Conservation (phyloP, 169 alveolate species). For the Cryptosporidium felis region DNA sequence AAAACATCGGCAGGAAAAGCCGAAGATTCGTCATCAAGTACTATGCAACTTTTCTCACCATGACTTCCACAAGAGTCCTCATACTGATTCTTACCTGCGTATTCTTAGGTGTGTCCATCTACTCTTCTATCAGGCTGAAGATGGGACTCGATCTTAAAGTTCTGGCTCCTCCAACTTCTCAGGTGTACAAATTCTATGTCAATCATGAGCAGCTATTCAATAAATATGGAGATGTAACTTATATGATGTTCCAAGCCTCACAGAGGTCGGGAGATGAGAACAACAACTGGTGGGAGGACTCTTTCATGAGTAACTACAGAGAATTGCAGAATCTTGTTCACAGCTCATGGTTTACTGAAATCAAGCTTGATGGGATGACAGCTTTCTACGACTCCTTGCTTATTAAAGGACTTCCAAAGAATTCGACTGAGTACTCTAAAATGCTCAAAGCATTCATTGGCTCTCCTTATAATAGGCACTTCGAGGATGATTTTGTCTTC, state of each 20-base stretch:
- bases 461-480: conserved; percentile 64
- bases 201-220: conserved; percentile 60
- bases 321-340: conserved; percentile 38
- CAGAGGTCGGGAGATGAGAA: conserved; percentile 4
- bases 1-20: conserved; percentile 62
- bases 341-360: conserved; percentile 59
- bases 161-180: conserved; percentile 59
- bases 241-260: conserved; percentile 64
- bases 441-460: conserved; percentile 67
- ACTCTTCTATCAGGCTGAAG: conserved; percentile 30
- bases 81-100: conserved; percentile 20
- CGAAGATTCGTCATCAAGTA: conserved; percentile 56
- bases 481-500: conserved; percentile 66
- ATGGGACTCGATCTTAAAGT: conserved; percentile 67
- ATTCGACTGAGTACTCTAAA: conserved; percentile 41
- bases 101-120: conserved; percentile 43
- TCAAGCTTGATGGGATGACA: conserved; percentile 60
- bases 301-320: conserved; percentile 3
- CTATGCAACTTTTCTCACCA: conserved; percentile 64
- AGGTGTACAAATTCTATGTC: conserved; percentile 57
- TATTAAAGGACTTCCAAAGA: conserved; percentile 48
- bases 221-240: conserved; percentile 64
- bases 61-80: conserved; percentile 39
- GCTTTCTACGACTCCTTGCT: conserved; percentile 61
- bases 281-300: conserved; percentile 51